Base-by-base conservation (phyloP, 2,329 filamentous ascomycete species). In the Hymenoscyphus infarciens region DNA sequence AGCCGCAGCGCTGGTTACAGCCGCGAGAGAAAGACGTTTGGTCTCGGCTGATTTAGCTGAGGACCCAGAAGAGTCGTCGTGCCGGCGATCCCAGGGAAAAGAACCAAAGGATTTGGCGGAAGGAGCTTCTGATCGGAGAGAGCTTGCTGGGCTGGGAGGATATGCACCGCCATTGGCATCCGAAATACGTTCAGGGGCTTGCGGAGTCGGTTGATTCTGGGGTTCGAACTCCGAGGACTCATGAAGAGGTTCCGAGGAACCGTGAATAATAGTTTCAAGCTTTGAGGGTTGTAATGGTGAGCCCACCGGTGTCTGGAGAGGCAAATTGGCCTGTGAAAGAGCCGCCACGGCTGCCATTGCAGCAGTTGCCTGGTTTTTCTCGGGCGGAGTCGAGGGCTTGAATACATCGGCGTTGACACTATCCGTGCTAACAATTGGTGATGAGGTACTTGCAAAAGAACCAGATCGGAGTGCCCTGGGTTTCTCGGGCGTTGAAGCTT, bases 291-390 rank as follows among this genome's bases (percentile, higher is more conserved):
- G 77, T n/a, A 64, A 67, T 29, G 79, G 77, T 54, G 80, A 80
- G 56, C 77, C 76, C 39, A 77, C 62, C 6, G 81, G 79, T 0
- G 81, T 80, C 13, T 78, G 77, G 6, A 75, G 72, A 1, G 84
- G 82, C 1, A 84, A 83, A 25, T 76, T 74, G n/a, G 83, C 58
- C 39, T 83, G 81, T 0, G 88, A 85, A 19, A 83, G 80, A 19
- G 80, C 83, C n/a, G 88, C 86, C 45, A 91, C 79, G 45, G 85
- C 86, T 61, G 87, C 87, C 81, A 92, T 91, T 29, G 83, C 80
- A 67, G 80, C 83, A 25, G 82, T 80, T 27, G 88, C 88, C 71
- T 84, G 79, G 63, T 80, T 80, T 57, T 86, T 80, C 42, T 86
- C 83, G 1, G 83, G 82, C 5, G 81, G 80, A 1, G 79, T 70